Evolutionary conservation across 495 filamentous ascomycete genomes (phyloP).

Genomic region (Xylaria intraflava): DNA sequence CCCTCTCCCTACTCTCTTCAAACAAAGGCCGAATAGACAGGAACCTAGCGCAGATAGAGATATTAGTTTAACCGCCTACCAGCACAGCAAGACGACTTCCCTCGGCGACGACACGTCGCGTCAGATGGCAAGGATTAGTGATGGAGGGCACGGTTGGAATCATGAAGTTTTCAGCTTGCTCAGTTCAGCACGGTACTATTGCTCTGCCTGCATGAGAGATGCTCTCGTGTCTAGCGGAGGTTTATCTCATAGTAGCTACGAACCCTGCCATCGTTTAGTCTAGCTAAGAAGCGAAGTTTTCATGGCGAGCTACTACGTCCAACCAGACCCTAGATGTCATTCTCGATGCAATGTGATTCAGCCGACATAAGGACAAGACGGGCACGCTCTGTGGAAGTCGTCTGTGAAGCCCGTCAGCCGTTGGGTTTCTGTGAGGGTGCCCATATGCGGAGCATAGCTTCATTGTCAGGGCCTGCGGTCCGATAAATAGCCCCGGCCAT

Average conservation of each 20-base stretch:
- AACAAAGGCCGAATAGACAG: too few species aligned
- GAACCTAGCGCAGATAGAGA: too few species aligned
- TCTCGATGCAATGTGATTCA: conserved; percentile 17
- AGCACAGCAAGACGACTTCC: neutral
- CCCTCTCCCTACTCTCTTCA: too few species aligned
- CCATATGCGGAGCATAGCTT: conserved; percentile 15
- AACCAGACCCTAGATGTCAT: conserved; percentile 17
- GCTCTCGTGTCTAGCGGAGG: neutral
- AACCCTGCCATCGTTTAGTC: neutral
- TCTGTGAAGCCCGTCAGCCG: conserved; percentile 4
- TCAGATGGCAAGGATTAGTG: neutral
- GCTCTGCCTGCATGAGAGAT: neutral
- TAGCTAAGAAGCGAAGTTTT: neutral
- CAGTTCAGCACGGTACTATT: neutral
- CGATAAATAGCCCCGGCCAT: conserved; percentile 21
- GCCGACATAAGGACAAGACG: conserved; percentile 15
- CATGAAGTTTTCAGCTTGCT: neutral
- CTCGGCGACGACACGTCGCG: neutral
- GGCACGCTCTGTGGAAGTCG: conserved; percentile 8
- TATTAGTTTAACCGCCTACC: too few species aligned
- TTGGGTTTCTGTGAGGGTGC: conserved; percentile 8
- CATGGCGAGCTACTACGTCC: neutral
- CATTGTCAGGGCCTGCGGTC: conserved; percentile 28
- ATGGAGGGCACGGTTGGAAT: neutral
- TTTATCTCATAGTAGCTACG: neutral